Base-by-base conservation (phyloP, 2,329 filamentous ascomycete genomes). In the Penicillium sp. region DNA sequence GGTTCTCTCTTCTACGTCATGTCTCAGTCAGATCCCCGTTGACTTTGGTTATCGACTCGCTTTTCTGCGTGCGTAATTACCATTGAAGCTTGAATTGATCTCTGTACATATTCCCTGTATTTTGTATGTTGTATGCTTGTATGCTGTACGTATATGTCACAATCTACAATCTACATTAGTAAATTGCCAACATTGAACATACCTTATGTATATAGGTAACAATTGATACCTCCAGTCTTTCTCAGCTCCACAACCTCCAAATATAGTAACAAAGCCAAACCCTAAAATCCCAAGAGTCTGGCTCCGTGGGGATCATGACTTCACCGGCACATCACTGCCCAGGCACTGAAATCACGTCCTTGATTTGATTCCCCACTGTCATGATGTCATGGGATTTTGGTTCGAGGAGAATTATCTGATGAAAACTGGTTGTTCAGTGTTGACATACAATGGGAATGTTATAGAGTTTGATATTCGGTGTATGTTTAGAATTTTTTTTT, bases 31-130 rank as follows among this genome's bases (percentile, higher is more conserved):
- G 39, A 31, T n/a, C 9, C 10, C 29, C 24, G 13, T 22, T 35
- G 26, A 16, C 35, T 40, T 6, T 40, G 31, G 20, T 29, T 35
- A 18, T 42, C 22, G 16, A 14, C 24, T 51, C 22, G 34, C 38
- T 14, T 42, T 46, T 20, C 5, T 39, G 42, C 34, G n/a, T 22
- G 50, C 29, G 32, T 14, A 39, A 47, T 32, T 32, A 39, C 39
- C 42, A 43, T 35, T 53, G 26, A 22, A 26, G 14, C 26, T 24
- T 37, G 48, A 35, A 35, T 20, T 38, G 42, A 18, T 55, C 24
- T 39, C n/a, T 53, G 40, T 48, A 53, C 43, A 47, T 53, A 53
- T 43, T 31, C 37, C 24, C 29, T 56, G 34, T 56, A 51, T 20
- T 22, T 20, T 5, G 26, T 54, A 55, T 48, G 8, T 1, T 56